Evolutionary conservation across 164 flowering plant genomes (phyloP), one percentile per base, ranked within the genome.

Genomic region (Chimonanthus praecox): DNA sequence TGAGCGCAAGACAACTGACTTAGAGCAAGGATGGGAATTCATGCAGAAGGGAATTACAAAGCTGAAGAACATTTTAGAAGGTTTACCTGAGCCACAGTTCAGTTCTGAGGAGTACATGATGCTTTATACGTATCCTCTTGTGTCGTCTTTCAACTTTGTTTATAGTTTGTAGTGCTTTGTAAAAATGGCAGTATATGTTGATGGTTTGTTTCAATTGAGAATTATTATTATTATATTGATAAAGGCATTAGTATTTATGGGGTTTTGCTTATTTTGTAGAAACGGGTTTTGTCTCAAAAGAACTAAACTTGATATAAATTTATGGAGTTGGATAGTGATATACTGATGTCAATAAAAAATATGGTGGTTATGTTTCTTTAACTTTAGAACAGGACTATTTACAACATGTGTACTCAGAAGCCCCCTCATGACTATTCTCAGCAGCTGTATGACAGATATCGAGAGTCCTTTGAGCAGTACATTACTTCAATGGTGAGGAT

Each of bases 331-430:
- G 16, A 33, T 1, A 33, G 33, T 33, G 33, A 33, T 1, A 33
- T 33, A 33, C 33, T 33, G 33, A 33, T 9, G 61, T 13, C 11
- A 58, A 58, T 3, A 58, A 13, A 33, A 16, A 18, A 20, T 63
- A 4, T 63, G 20, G 6, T 63, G 33, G 33, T 33, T 63, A 47
- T 70, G 62, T 58, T 54, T 68, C 64, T 49, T 79, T 73, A 9
- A 71, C 64, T 51, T 48, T 60, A 71, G 43, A 71, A 61, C 84
- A 94, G 98, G 61, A 92, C 98, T 47, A 92, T 91, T 16, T 91
- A 91, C 66, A 90, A 92, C 74, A 90, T 94, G 98, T 94, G 98
- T 69, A 92, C 94, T 5, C 98, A 94, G 71, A 92, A 94, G 76
- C 92, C 97, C 2, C 96, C 97, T 3, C 90, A 90, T 76, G 96